These are phyloP conservation scores for Arachis stenosperma DNA, from an alignment of 306 rosid species.

Conservation along the genomic window DNA sequence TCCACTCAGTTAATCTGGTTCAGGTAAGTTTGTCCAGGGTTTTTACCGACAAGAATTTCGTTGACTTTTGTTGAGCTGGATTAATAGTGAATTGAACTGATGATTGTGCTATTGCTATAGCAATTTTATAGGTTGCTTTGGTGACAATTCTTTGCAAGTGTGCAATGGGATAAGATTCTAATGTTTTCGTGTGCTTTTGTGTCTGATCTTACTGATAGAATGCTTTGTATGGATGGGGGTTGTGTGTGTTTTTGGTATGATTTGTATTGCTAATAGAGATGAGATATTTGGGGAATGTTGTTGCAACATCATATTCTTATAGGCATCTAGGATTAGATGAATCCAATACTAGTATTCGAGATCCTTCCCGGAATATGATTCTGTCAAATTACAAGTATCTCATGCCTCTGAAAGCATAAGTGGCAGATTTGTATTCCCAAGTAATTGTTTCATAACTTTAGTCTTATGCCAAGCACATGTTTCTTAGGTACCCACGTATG, in stretches of 20 bases:
- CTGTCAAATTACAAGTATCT: conserved; percentile 6
- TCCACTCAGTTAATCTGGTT: too few relatives aligned
- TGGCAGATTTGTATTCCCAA: conserved; percentile 16
- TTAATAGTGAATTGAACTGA: conserved; percentile 5
- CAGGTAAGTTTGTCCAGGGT: too few relatives aligned
- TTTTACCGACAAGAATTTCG: neutral
- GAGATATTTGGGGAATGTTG: conserved; percentile 6
- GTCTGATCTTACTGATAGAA: conserved; percentile 14
- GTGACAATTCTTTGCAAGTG: neutral
- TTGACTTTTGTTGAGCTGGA: conserved; percentile 10
- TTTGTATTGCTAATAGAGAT: conserved; percentile 19
- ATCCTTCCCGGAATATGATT: neutral
- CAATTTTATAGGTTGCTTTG: conserved; percentile 9
- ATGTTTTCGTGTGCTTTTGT: conserved; percentile 9
- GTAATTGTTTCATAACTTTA: conserved; percentile 21
- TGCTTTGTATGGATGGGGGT: neutral
- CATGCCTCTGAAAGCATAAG: neutral
- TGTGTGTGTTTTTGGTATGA: neutral
- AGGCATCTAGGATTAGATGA: neutral
- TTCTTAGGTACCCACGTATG: conserved; percentile 3
- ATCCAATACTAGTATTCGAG: neutral
- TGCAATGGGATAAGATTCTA: neutral
- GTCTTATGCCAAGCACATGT: neutral
- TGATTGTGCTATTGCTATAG: neutral
- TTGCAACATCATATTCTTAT: neutral